These are phyloP conservation scores for Xerocomus spinulosus DNA, from an alignment of 768 basidiomycete species.

Conservation along the genomic window DNA sequence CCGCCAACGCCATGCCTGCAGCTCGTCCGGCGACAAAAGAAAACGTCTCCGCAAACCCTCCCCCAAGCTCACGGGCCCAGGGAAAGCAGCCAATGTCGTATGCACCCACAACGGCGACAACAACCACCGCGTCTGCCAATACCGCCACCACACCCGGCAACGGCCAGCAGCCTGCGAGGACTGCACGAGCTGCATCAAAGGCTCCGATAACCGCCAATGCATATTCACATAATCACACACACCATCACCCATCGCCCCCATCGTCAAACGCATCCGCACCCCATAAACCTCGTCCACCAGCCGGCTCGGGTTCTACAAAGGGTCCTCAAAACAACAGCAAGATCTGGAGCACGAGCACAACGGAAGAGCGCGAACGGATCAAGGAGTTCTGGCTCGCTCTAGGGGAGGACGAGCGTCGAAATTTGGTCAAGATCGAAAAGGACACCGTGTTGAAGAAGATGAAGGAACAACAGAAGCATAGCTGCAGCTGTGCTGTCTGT, in stretches of 20 bases:
- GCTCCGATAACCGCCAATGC: slow-evolving; percentile 50
- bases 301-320: slow-evolving; percentile 23
- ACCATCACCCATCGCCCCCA: slow-evolving; percentile 50
- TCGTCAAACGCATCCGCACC: slow-evolving; percentile 33
- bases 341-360: slow-evolving; percentile 92
- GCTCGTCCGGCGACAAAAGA: slow-evolving; percentile 37
- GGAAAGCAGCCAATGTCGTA: slow-evolving; percentile 94
- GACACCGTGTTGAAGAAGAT: slow-evolving; percentile 97
- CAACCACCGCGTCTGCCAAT: slow-evolving; percentile 27
- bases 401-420: slow-evolving; percentile 85
- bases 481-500: slow-evolving; percentile 93
- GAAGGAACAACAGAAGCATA: slow-evolving; percentile 99
- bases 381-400: slow-evolving; percentile 97
- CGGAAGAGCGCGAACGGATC: slow-evolving; percentile 93
- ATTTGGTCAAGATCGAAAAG: slow-evolving; percentile 96
- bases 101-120: slow-evolving; percentile 20
- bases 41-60: slow-evolving; percentile 36
- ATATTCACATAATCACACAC: slow-evolving; percentile 45
- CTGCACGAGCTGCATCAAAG: slow-evolving; percentile 52
- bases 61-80: slow-evolving; percentile 77
- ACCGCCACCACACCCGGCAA: slow-evolving; percentile 34
- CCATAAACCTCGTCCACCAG: slow-evolving; percentile 30
- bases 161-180: slow-evolving; percentile 32
- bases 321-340: slow-evolving; percentile 54
- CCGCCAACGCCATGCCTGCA: slow-evolving; percentile 42